Conservation (phyloP, 805 yeast genomes). For the Candida maltosa region DNA sequence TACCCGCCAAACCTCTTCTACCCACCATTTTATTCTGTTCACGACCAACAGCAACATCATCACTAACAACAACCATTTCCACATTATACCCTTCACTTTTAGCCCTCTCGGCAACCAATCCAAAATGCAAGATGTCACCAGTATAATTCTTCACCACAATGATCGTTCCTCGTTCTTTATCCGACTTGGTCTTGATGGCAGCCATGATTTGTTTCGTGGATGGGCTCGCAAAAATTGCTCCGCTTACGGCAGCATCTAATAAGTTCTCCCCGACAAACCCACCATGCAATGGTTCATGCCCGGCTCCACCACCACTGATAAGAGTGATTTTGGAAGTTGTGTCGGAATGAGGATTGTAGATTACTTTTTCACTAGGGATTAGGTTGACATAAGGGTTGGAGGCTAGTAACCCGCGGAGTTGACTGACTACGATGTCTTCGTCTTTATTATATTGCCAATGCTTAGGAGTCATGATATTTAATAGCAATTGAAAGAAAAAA, state of each 20-base stretch:
- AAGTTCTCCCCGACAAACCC: constrained; percentile 86
- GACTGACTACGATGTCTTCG: constrained; percentile 45
- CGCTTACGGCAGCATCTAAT: constrained; percentile 85
- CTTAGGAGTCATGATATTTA: too few relatives aligned
- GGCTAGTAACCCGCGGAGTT: constrained; percentile 50
- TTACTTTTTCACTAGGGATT: constrained; percentile 56
- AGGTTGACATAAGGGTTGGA: constrained; percentile 53
- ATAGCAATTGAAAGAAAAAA: too few relatives aligned
- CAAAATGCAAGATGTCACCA: constrained; percentile 91
- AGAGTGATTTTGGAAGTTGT: constrained; percentile 58
- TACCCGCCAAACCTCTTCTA: constrained; percentile 91
- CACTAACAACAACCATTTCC: constrained; percentile 77
- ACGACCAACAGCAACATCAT: constrained; percentile 93
- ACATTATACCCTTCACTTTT: constrained; percentile 70
- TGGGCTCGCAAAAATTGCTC: constrained; percentile 92
- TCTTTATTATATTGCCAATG: constrained; percentile 48
- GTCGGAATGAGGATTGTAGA: constrained; percentile 40
- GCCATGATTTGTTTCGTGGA: constrained; percentile 83
- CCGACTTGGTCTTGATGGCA: constrained; percentile 58
- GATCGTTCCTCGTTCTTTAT: constrained; percentile 59
- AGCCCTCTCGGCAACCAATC: constrained; percentile 86
- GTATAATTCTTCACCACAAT: constrained; percentile 89
- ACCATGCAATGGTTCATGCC: constrained; percentile 93
- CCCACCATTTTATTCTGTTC: constrained; percentile 89
- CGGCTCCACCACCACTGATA: constrained; percentile 91